Percentiles rank a stretch among this genome's conserved stretches.
Conservation (phyloP, 2,329 filamentous ascomycete species). For the Diaporthe vaccinii region DNA sequence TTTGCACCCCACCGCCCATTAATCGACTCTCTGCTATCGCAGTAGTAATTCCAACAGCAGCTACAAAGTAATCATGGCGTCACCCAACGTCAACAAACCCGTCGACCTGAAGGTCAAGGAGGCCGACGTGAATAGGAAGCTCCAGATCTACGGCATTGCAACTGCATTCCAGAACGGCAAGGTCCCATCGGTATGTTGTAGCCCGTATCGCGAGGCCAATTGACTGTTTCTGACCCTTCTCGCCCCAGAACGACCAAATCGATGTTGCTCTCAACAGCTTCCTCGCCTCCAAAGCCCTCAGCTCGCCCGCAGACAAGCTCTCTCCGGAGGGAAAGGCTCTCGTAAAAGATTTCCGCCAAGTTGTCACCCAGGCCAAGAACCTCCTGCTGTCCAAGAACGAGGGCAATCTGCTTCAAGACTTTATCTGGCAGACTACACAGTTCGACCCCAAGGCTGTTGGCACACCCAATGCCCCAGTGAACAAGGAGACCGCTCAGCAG, state of each 20-base stretch:
- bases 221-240: slow-evolving; percentile 37
- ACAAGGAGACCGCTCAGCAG: slow-evolving; percentile 83
- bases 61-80: slow-evolving; percentile 42
- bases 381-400: slow-evolving; percentile 94
- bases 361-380: slow-evolving; percentile 86
- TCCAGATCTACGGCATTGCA: slow-evolving; percentile 94
- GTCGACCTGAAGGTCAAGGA: slow-evolving; percentile 83
- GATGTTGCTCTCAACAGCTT: slow-evolving; percentile 94
- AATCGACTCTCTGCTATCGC: slow-evolving; percentile 11
- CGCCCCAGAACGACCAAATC: slow-evolving; percentile 86
- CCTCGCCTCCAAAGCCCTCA: slow-evolving; percentile 77
- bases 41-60: slow-evolving; percentile 23
- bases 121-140: slow-evolving; percentile 90
- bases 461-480: slow-evolving; percentile 75
- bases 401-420: slow-evolving; percentile 94
- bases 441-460: slow-evolving; percentile 74
- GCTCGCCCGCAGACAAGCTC: slow-evolving; percentile 80
- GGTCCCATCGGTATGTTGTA: slow-evolving; percentile 80
- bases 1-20: background rate
- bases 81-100: slow-evolving; percentile 75
- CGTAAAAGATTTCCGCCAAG: slow-evolving; percentile 80
- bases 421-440: slow-evolving; percentile 92
- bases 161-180: slow-evolving; percentile 89
- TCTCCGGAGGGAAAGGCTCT: slow-evolving; percentile 86
- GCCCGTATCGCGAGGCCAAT: too few relatives aligned